Evolutionary conservation across 768 basidiomycete genomes (phyloP).

Genomic region (Aureoboletus auriporus): DNA sequence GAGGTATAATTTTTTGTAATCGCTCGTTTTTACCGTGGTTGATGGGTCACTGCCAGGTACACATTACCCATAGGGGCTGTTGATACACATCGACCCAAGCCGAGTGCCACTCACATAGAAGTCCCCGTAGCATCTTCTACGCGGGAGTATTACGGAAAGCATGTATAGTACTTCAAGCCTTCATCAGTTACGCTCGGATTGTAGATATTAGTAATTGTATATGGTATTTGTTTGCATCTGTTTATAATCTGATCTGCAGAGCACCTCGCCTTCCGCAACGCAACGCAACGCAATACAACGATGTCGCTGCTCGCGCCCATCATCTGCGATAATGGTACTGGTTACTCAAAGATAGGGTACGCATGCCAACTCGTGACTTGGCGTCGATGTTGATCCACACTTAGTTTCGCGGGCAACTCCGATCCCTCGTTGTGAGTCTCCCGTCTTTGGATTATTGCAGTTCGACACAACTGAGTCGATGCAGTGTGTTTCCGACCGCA

Average conservation of each 20-base stretch:
- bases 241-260: too few species aligned
- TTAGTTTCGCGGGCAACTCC: conserved; percentile 95
- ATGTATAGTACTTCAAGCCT: conserved; percentile 6
- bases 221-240: too few species aligned
- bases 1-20: conserved; percentile 43
- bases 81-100: conserved; percentile 83
- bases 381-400: conserved; percentile 11
- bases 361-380: conserved; percentile 19
- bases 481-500: conserved; percentile 94
- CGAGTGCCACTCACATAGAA: conserved; percentile 18
- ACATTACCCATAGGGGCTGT: conserved; percentile 89
- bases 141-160: conserved; percentile 36
- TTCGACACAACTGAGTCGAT: not conserved
- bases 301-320: conserved; percentile 71
- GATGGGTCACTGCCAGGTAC: conserved; percentile 47
- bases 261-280: too few species aligned
- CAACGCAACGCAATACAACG: not conserved
- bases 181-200: not conserved
- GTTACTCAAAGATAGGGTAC: conserved; percentile 95
- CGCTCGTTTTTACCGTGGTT: not conserved
- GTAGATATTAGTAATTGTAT: too few species aligned
- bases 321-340: conserved; percentile 97
- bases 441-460: not conserved
- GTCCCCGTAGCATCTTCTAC: conserved; percentile 14
- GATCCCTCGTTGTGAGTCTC: conserved; percentile 77